Evolutionary conservation across 176 grass and related monocot species (phyloP), one percentile per base, ranked within the genome.

Genomic region (Canna indica): DNA sequence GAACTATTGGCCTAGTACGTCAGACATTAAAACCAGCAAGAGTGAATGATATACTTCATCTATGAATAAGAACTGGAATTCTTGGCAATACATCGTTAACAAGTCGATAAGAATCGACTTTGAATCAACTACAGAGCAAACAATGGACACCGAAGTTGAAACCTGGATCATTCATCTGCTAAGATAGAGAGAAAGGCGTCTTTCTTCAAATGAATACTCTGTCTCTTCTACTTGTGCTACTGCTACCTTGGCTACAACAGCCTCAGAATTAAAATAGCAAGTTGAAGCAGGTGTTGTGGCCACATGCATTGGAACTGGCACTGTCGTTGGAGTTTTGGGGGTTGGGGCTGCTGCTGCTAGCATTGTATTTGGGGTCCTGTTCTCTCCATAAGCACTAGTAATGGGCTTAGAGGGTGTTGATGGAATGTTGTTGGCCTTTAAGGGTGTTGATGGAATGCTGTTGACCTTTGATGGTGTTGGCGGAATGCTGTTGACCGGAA

Each of bases 181-280:
- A 33, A 76, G 61, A 78, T 85, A 83, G 41, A 58, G 45, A 15
- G 76, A 73, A 33, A 89, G 76, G 7, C 85, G 68, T 60, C 61
- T 88, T 78, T 90, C 91, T 73, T 90, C 91, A 15, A 80, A 85
- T 8, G 84, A 90, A 69, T 80, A 85, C 35, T 88, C 84, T 0
- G 73, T 27, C 50, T 72, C 78, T 38, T 78, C 41, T 39, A 27
- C 48, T 32, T 31, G 70, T 70, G 47, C 72, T 27, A 46, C 67
- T 72, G n/a, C 24, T 16, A 71, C 71, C 1, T 70, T 52, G 41
- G 76, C 73, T 41, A 84, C 80, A 1, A 44, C 41, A 44, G 41
- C 41, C 13, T 44, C 41, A 44, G 7, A 10, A 27, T 61, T 69
- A 27, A 27, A n/a, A 29, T 82, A 76, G 70, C 67, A 52, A 67